Base-by-base conservation (phyloP, 192 early-diverging fungal genomes). In the Kappamyces sp. region DNA sequence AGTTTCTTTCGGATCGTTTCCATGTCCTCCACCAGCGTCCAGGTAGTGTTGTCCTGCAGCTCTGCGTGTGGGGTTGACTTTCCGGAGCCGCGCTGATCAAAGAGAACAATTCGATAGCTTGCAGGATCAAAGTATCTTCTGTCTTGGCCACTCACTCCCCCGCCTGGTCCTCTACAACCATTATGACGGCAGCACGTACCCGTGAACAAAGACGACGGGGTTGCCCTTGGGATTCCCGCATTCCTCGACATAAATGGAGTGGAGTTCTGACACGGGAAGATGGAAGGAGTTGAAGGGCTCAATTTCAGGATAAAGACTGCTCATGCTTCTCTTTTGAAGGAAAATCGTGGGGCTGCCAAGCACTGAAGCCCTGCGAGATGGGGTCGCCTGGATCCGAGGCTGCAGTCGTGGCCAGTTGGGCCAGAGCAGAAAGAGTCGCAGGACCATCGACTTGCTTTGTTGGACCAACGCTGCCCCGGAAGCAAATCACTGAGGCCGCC, bases 31-130 rank as follows among this genome's bases (percentile, higher is more conserved):
- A 88, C 81, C 42, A 87, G 60, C 11, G 65, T 53, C 84, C 84
- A 84, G 36, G 85, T 88, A 30, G 68, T 77, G 71, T 88, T 88
- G 31, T 86, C 77, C 42, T 78, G 73, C 8, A 88, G 60, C 31
- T 63, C 68, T 1, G 86, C 86, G n/a, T 70, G 61, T 47, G 86
- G 86, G 1, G 76, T 85, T 1, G 81, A 84, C 59, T 76, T 80
- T 29, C 84, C 84, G 37, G 77, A 65, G 5, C 86, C 86, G 14
- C 86, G 70, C 61, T 88, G 86, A 53, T 87, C 82, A 59, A 86
- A 69, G 29, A 86, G 58, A 43, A 88, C 68, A 47, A 86, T 79
- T 34, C 83, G 67, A 66, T 88, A 88, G 38, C 62, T 67, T 9
- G 52, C 48, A 0, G 85, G 83, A 60, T 88, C 68, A 62, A 81